Evolutionary conservation across 257 asterid genomes (phyloP).

Genomic region (Scutellaria minor): DNA sequence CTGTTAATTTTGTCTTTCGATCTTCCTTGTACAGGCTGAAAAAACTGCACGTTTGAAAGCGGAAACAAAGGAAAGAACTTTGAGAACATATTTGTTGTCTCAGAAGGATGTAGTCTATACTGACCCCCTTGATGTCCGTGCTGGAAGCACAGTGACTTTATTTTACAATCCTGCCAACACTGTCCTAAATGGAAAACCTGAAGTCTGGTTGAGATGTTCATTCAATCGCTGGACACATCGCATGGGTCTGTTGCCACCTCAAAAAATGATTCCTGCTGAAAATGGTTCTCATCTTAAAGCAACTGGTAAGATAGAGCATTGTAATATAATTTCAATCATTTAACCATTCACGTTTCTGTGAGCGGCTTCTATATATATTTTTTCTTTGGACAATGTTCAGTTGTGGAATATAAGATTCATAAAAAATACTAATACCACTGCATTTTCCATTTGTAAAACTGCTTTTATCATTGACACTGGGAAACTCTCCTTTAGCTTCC

Average conservation of each 20-base stretch:
- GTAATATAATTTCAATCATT: slow-evolving; percentile 11
- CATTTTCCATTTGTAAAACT: background rate
- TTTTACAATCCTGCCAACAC: slow-evolving; percentile 90
- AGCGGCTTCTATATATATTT: background rate
- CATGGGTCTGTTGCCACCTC: slow-evolving; percentile 84
- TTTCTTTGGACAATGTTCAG: slow-evolving; percentile 5
- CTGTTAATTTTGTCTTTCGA: slow-evolving; percentile 24
- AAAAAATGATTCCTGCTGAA: slow-evolving; percentile 75
- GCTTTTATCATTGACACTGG: slow-evolving; percentile 23
- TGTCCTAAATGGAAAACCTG: slow-evolving; percentile 84
- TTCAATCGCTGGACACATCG: slow-evolving; percentile 97
- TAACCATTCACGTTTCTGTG: background rate
- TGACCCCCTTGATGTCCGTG: slow-evolving; percentile 86
- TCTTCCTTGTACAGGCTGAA: slow-evolving; percentile 62
- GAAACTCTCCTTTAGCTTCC: slow-evolving; percentile 14
- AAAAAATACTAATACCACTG: slow-evolving; percentile 1
- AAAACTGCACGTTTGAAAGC: slow-evolving; percentile 76
- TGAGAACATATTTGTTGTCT: slow-evolving; percentile 79
- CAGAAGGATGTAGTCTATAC: slow-evolving; percentile 91
- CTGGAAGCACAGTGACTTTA: slow-evolving; percentile 80
- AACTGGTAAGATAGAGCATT: slow-evolving; percentile 58
- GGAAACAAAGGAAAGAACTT: slow-evolving; percentile 73
- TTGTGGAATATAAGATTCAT: slow-evolving; percentile 17
- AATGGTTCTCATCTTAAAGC: slow-evolving; percentile 76
- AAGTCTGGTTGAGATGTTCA: slow-evolving; percentile 96